Base-by-base conservation (phyloP, 345 rosid genomes). In the Passiflora organensis region DNA sequence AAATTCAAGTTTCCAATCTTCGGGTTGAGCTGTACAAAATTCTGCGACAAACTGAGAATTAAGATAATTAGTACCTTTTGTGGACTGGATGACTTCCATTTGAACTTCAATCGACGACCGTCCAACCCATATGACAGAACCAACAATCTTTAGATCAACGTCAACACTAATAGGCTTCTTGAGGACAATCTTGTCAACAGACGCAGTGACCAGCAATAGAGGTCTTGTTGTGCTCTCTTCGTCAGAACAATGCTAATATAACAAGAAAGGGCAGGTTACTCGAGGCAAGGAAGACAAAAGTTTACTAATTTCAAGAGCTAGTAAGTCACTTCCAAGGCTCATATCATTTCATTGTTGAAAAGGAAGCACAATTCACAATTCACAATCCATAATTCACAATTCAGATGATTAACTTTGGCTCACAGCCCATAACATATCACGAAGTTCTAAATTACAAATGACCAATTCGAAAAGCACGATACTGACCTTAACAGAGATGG, bases 91-190 rank as follows among this genome's bases (percentile, higher is more conserved):
- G 46, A 88, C 87, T 63, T 88, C 85, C 19, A 88, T 84, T 63
- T 85, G 93, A 74, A 88, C 73, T 65, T 89, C 95, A 23, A 89
- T 83, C 10, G 96, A 89, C 9, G 96, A 85, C 41, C 80, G 76
- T 2, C 96, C 96, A 54, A 89, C 91, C 96, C 91, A 89, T 66
- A 82, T 76, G 22, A 72, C 96, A 69, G 85, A 72, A 69, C 85
- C 96, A 48, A 77, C 84, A 20, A 77, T 82, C 68, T 82, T 82
- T 49, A 89, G 85, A 73, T 83, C 82, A 13, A 67, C 28, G 50
- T 85, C 78, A 21, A 89, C 87, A 52, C 80, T 77, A 34, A 89
- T 80, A 0, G 95, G 84, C 73, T 86, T 86, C 81, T 72, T 86
- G 25, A 86, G 71, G 34, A 80, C 89, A 54, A 89, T 86, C 78